Base-by-base conservation (phyloP, 768 basidiomycete genomes). In the Suillus paluster region DNA sequence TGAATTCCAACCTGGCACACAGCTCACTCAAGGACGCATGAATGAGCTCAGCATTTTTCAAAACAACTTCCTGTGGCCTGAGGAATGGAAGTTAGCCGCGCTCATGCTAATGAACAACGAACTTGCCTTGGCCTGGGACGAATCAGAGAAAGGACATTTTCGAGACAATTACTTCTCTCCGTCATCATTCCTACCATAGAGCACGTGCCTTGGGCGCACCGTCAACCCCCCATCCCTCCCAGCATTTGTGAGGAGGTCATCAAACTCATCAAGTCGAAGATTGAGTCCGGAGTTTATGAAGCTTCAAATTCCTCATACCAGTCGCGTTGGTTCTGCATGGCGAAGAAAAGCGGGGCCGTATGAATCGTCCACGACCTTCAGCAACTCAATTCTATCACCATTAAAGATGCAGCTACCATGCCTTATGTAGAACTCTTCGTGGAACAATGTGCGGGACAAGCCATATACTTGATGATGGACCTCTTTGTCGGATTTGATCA, bases 271-370 rank as follows among this genome's bases (percentile, higher is more conserved):
- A 68, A 72, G 19, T 59, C 65, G 1, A 82, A 82, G 61, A 72
- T 81, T 11, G 69, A 62, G 0, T 67, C 78, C 0, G 78, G 82
- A 0, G 73, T 80, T 0, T 82, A 81, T 58, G 76, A 84, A 64
- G 75, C 71, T 0, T 78, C 74, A 0, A 72, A 79, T 39, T 73
- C 73, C 0, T 79, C 78, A 0, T 83, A 83, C 33, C 66, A 76
- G 0, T 78, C 77, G 0, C 58, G 72, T 9, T 81, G 77, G 79
- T 83, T 81, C 56, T 76, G 73, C 34, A 75, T 81, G 0, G 48
- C 62, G 6, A 75, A 75, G 60, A 73, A 75, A 44, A 30, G 30
- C 6, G 30, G 30, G 6, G 30, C 30, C 6, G 30, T 30, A 3
- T 6, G 30, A 3, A 30, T 30, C 3, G 30, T 30, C 3, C 30